Evolutionary conservation across 2,329 filamentous ascomycete genomes (phyloP), one percentile per base, ranked within the genome.

Genomic region (Berkeleyomyces rouxiae): DNA sequence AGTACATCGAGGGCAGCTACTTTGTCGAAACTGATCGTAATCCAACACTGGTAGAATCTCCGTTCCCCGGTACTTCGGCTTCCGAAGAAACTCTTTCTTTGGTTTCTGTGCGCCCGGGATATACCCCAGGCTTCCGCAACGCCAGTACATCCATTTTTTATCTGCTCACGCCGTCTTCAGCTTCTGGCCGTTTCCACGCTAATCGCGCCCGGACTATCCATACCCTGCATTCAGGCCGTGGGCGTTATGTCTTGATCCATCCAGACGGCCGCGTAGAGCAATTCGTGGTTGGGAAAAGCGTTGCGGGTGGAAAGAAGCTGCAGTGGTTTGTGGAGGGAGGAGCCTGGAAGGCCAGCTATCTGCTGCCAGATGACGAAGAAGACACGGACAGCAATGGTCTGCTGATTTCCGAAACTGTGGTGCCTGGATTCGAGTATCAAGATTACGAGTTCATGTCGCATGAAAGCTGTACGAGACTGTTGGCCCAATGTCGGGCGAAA

Each of bases 301-400:
- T 86, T 4, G 74, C 73, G 3, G 71, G 69, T 0, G 84, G 83
- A 0, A 85, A 88, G 74, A 79, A 70, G 69, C 66, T 85, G 68
- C 82, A 86, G 70, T 88, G 84, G 84, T 75, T 86, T 65, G 84
- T 88, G 6, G 82, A 85, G 61, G 84, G 84, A 0, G 83, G 81
- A 3, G 82, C 82, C 70, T 88, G 79, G 69, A 88, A 87, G 72
- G 80, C 79, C 9, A 84, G 78, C 67, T 86, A 79, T 70, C 68
- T 87, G 63, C 70, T 85, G 40, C 75, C 77, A 1, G 67, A 71
- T 51, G 63, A 59, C 6, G 76, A 78, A 60, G 70, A 67, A 2
- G 67, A 69, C 3, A 68, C 67, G 36, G 73, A 71, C 44, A 74
- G 72, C 44, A 75, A 74, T 16, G 81, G 81, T 0, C 70, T 86